Percentiles rank a stretch among this genome's conserved stretches.
These are phyloP conservation scores for Cercospora canescens DNA, from an alignment of 2,329 filamentous ascomycete genomes.

Conservation along the genomic window DNA sequence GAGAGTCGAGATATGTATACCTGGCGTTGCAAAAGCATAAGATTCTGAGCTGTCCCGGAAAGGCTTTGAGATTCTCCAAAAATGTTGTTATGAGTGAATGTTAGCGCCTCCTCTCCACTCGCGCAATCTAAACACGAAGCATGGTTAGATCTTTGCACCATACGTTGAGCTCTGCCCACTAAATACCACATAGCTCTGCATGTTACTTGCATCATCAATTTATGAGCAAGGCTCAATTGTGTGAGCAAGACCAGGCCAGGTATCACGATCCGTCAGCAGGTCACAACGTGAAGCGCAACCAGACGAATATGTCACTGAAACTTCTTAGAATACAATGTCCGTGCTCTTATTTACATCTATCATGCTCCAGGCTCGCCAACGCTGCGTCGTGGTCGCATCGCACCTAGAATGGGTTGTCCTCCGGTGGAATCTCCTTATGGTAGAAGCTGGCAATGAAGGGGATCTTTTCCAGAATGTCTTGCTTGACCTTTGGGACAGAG, in stretches of 20 bases:
- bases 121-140: too few relatives aligned
- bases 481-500: constrained; percentile 51
- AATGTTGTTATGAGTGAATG: too few relatives aligned
- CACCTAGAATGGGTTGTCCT: constrained; percentile 61
- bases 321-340: constrained; percentile 20
- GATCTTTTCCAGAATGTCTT: constrained; percentile 52
- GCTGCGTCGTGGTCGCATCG: background rate
- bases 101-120: too few relatives aligned
- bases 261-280: background rate
- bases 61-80: too few relatives aligned
- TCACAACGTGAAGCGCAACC: background rate
- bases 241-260: background rate
- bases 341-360: constrained; percentile 27
- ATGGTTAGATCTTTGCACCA: too few relatives aligned
- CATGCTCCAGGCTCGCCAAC: background rate
- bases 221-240: background rate
- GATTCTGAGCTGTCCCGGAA: background rate
- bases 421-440: constrained; percentile 58
- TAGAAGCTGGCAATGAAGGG: constrained; percentile 60
- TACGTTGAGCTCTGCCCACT: too few relatives aligned
- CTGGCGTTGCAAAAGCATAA: background rate
- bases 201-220: too few relatives aligned
- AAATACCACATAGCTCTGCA: too few relatives aligned
- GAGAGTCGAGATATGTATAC: constrained; percentile 16
- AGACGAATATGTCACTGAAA: background rate